A percentile compares a stretch with the other conserved stretches of the same genome.
Evolutionary conservation across 495 filamentous ascomycete genomes (phyloP).

Genomic region (Saxophila tyrrhenica): DNA sequence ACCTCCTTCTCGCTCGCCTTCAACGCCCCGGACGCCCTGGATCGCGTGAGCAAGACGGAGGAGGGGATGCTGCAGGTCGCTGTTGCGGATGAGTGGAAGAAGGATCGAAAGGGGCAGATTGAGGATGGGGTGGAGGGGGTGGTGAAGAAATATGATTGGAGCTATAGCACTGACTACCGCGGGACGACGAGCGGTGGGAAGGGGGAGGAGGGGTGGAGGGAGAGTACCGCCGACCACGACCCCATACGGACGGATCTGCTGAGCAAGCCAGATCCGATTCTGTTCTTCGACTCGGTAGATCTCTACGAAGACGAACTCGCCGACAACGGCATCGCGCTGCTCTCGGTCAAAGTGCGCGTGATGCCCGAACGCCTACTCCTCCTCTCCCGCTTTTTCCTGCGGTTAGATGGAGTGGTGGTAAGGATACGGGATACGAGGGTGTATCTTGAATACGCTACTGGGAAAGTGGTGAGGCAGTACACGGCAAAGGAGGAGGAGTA

Average conservation of each 20-base stretch:
- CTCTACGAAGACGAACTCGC: slow-evolving; percentile 96
- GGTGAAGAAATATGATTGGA: slow-evolving; percentile 95
- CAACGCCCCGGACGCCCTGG: slow-evolving; percentile 74
- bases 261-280: slow-evolving; percentile 76
- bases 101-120: slow-evolving; percentile 65
- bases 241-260: slow-evolving; percentile 73
- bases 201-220: slow-evolving; percentile 4
- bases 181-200: slow-evolving; percentile 41
- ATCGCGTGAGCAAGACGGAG: slow-evolving; percentile 88
- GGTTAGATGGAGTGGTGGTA: slow-evolving; percentile 79
- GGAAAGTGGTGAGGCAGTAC: slow-evolving; percentile 81
- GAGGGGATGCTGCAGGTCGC: slow-evolving; percentile 80
- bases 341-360: slow-evolving; percentile 80
- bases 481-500: slow-evolving; percentile 70
- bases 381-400: slow-evolving; percentile 81
- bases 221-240: not conserved
- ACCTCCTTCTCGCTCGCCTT: slow-evolving; percentile 68
- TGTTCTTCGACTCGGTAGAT: slow-evolving; percentile 89
- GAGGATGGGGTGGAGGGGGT: slow-evolving; percentile 68
- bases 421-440: slow-evolving; percentile 81
- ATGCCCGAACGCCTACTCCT: slow-evolving; percentile 81
- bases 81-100: slow-evolving; percentile 83
- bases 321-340: slow-evolving; percentile 84
- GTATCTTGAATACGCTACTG: slow-evolving; percentile 77
- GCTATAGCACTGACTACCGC: slow-evolving; percentile 76